Percentiles rank a stretch among this genome's conserved stretches.
Evolutionary conservation across 495 filamentous ascomycete species (phyloP).

Genomic region (Daldinia vernicosa): DNA sequence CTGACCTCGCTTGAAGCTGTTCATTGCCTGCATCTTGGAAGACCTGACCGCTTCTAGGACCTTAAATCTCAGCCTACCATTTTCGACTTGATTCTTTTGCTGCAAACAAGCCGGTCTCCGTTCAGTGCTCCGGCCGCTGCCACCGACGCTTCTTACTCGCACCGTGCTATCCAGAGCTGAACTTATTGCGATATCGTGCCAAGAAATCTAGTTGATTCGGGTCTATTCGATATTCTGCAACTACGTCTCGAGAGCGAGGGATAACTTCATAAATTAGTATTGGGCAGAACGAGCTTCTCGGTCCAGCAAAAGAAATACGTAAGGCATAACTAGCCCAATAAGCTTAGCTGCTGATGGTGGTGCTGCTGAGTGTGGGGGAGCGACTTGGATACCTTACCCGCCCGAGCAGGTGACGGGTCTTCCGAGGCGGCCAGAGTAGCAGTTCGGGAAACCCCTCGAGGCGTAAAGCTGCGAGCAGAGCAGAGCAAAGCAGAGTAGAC

Average conservation of each 20-base stretch:
- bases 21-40: slow-evolving; percentile 27
- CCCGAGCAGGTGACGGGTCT: slow-evolving; percentile 40
- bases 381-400: slow-evolving; percentile 35
- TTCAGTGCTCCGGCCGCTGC: slow-evolving; percentile 17
- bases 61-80: slow-evolving; percentile 35
- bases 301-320: slow-evolving; percentile 25
- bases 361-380: slow-evolving; percentile 33
- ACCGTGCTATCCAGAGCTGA: slow-evolving; percentile 25
- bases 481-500: slow-evolving; percentile 11
- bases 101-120: slow-evolving; percentile 36
- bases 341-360: slow-evolving; percentile 30
- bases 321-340: slow-evolving; percentile 33
- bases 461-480: slow-evolving; percentile 36
- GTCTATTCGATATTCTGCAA: slow-evolving; percentile 3
- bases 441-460: slow-evolving; percentile 42
- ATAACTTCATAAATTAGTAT: slow-evolving; percentile 11
- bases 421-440: slow-evolving; percentile 40
- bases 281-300: slow-evolving; percentile 13
- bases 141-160: slow-evolving; percentile 20
- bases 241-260: slow-evolving; percentile 2
- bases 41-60: slow-evolving; percentile 32
- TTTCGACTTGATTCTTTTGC: slow-evolving; percentile 20
- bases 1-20: slow-evolving; percentile 23
- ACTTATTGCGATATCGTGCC: slow-evolving; percentile 11
- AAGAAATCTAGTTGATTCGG: slow-evolving; percentile 9